A percentile compares a stretch with the other conserved stretches of the same genome.
These are phyloP conservation scores for Nicotiana knightiana DNA, from an alignment of 257 asterid genomes.

Conservation along the genomic window DNA sequence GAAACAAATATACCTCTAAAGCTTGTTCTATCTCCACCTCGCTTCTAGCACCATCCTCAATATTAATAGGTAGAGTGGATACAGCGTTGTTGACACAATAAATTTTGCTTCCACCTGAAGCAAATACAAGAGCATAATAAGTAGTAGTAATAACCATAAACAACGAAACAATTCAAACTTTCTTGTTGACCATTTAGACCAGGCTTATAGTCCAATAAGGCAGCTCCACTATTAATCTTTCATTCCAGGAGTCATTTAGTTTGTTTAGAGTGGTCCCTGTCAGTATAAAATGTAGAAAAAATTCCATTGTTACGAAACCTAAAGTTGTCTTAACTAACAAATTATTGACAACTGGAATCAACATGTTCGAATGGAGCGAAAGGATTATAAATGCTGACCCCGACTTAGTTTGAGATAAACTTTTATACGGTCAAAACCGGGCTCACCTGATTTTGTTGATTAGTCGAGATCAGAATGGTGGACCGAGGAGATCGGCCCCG, in stretches of 20 bases:
- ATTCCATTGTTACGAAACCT: not conserved
- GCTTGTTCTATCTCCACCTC: constrained; percentile 67
- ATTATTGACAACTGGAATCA: not conserved
- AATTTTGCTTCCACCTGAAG: constrained; percentile 63
- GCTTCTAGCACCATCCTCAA: constrained; percentile 83
- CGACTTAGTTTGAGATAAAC: too few relatives aligned
- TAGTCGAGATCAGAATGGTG: too few relatives aligned
- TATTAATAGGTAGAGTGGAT: constrained; percentile 47
- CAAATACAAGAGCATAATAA: not conserved
- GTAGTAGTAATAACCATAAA: not conserved
- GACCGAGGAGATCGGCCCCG: too few relatives aligned
- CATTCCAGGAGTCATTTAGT: constrained; percentile 1
- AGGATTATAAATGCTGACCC: too few relatives aligned
- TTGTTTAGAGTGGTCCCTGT: not conserved
- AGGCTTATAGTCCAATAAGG: not conserved
- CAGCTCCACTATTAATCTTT: not conserved
- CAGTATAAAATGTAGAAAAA: not conserved
- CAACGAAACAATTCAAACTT: not conserved
- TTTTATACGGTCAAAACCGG: too few relatives aligned
- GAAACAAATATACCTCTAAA: constrained; percentile 34
- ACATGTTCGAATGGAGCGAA: too few relatives aligned
- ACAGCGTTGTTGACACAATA: constrained; percentile 55
- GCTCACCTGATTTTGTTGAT: too few relatives aligned
- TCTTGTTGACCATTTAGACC: not conserved
- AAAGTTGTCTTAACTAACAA: not conserved